Evolutionary conservation across 495 filamentous ascomycete genomes (phyloP).

Genomic region (Cercophora samala): DNA sequence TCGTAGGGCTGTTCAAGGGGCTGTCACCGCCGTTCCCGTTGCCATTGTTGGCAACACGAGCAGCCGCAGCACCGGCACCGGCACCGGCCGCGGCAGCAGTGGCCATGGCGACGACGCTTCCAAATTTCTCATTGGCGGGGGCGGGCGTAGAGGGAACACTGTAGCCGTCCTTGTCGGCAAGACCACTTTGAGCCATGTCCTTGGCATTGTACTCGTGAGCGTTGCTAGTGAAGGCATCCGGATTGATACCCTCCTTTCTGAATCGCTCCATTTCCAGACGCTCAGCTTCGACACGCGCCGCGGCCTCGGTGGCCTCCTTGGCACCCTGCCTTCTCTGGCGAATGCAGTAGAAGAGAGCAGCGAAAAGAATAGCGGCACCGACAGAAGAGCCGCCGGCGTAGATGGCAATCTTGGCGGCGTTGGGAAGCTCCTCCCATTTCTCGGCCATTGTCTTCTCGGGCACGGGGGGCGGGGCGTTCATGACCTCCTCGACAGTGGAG

Average conservation of each 20-base stretch:
- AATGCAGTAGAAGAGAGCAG: slow-evolving; percentile 59
- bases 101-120: slow-evolving; percentile 3
- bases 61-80: slow-evolving; percentile 24
- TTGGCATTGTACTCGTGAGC: slow-evolving; percentile 42
- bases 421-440: slow-evolving; percentile 56
- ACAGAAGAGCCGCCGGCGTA: slow-evolving; percentile 54
- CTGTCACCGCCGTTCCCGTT: slow-evolving; percentile 32
- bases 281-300: slow-evolving; percentile 55
- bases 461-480: slow-evolving; percentile 35
- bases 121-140: slow-evolving; percentile 20
- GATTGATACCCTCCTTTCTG: slow-evolving; percentile 43
- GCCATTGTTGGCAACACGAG: slow-evolving; percentile 21
- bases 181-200: slow-evolving; percentile 35
- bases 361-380: slow-evolving; percentile 45
- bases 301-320: slow-evolving; percentile 56
- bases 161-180: slow-evolving; percentile 34
- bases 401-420: slow-evolving; percentile 56
- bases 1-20: slow-evolving; percentile 20
- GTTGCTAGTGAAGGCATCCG: slow-evolving; percentile 41
- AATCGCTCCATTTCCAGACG: slow-evolving; percentile 62
- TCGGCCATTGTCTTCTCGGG: slow-evolving; percentile 46
- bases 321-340: slow-evolving; percentile 64
- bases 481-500: slow-evolving; percentile 52
- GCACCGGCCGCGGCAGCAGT: slow-evolving; percentile 13
- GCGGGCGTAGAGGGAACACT: slow-evolving; percentile 37